phyloP scores from a whole-genome alignment of 2,329 filamentous ascomycete genomes.

The Cladosporium sp. region DNA sequence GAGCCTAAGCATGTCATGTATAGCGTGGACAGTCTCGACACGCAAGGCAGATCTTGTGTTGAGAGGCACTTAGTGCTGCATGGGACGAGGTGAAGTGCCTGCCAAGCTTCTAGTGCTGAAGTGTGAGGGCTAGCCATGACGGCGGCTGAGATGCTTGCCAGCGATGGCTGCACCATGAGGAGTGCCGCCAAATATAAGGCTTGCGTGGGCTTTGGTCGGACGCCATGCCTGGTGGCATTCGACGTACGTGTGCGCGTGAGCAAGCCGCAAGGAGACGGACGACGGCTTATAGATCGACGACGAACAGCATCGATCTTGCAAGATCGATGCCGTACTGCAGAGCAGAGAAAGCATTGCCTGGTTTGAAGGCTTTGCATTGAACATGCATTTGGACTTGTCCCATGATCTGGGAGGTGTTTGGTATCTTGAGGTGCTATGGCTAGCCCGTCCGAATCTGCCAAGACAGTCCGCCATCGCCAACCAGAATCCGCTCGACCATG shows the following conservation, averaged over 20 bases:
- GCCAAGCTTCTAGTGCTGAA: neutral
- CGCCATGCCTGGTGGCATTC: neutral
- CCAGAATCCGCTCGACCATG: conserved; percentile 10
- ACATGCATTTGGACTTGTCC: conserved; percentile 8
- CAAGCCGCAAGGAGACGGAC: neutral
- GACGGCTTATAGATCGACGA: neutral
- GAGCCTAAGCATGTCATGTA: neutral
- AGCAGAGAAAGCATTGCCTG: neutral
- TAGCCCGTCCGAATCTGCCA: conserved; percentile 13
- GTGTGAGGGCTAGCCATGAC: neutral
- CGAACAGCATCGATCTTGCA: neutral
- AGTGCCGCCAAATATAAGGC: neutral
- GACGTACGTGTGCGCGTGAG: neutral
- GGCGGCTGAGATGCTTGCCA: neutral
- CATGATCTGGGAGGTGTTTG: conserved; percentile 5
- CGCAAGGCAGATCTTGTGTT: neutral
- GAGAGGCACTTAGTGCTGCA: neutral
- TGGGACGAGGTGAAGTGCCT: neutral
- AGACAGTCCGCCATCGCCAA: conserved; percentile 14
- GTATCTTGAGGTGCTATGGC: conserved; percentile 12
- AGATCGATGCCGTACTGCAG: neutral
- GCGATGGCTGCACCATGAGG: neutral
- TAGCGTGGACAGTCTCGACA: neutral
- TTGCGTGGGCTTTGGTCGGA: neutral
- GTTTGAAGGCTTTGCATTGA: conserved; percentile 4